Percentiles rank a stretch among this genome's conserved stretches.
Conservation (phyloP, 2,329 filamentous ascomycete species). For the Colletotrichum tabaci region DNA sequence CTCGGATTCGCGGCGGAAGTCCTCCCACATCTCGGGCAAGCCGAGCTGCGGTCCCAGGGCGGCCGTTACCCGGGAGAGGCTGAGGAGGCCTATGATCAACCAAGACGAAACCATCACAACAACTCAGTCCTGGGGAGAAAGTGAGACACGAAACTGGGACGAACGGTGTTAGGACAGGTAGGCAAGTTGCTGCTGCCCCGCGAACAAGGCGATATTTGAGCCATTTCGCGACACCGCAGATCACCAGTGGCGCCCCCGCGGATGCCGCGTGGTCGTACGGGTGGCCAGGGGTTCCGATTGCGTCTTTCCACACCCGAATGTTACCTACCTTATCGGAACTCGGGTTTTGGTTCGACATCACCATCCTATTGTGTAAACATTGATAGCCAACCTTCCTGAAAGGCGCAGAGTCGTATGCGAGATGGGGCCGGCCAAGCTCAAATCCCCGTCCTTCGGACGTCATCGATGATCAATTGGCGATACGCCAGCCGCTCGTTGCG, state of each 20-base stretch:
- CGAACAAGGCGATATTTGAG: conserved; percentile 11
- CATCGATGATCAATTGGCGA: conserved; percentile 6
- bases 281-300: not conserved
- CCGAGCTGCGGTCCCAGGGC: conserved; percentile 35
- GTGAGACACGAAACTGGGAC: not conserved
- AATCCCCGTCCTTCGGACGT: conserved; percentile 2
- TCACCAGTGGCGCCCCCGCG: not conserved
- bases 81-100: conserved; percentile 14
- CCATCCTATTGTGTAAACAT: not conserved
- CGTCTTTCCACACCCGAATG: conserved; percentile 18
- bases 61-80: conserved; percentile 12
- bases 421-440: conserved; percentile 28
- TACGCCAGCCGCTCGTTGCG: not conserved
- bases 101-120: conserved; percentile 3
- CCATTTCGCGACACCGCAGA: not conserved
- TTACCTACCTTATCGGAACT: conserved; percentile 29
- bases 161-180: too few species aligned
- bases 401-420: conserved; percentile 13
- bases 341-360: not conserved
- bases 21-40: conserved; percentile 26
- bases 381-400: conserved; percentile 29
- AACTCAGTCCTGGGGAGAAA: too few species aligned
- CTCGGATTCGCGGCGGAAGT: conserved; percentile 1
- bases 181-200: not conserved
- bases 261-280: conserved; percentile 10